Evolutionary conservation across 768 basidiomycete genomes (phyloP), one percentile per base, ranked within the genome.

Genomic region (Coprinopsis sp.): DNA sequence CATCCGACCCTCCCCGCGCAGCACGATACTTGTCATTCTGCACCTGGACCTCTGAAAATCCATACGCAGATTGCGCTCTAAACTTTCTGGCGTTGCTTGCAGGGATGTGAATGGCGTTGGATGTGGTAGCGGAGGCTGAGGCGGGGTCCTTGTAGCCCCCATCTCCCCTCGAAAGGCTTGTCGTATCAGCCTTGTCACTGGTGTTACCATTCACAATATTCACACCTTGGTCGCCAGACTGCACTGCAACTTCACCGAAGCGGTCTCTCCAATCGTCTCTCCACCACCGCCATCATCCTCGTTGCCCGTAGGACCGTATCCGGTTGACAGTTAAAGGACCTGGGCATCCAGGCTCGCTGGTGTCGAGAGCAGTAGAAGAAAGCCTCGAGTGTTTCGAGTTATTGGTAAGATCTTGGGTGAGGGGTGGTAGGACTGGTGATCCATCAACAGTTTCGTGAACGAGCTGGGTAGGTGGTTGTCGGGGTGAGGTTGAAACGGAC

Each of bases 51-150:
- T 62, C 67, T 2, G 71, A 67, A 31, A 72, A 64, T 10, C 69
- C 74, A 53, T 83, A 83, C 27, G 75, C 77, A 14, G 81, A 82
- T 59, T 83, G 82, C 0, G 83, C 76, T 19, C 82, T 72, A 37
- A 66, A 53, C 28, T 72, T 58, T 12, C 67, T 64, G n/a, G n/a
- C n/a, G n/a, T n/a, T n/a, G n/a, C n/a, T n/a, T n/a, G n/a, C n/a
- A n/a, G n/a, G n/a, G n/a, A n/a, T n/a, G n/a, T n/a, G n/a, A n/a
- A n/a, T n/a, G n/a, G n/a, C n/a, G 44, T 58, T 64, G 24, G 70
- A 66, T 3, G 50, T 16, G 14, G 24, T 16, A 6, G 38, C 18
- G 14, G 37, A 31, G 12, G 46, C 28, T 22, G 46, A 30, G 10
- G 34, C 16, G 8, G 6, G 36, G 2, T 14, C 23, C 30, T 44